phyloP scores from a whole-genome alignment of 108 stramenopile species.

The Cyclotella baltica region DNA sequence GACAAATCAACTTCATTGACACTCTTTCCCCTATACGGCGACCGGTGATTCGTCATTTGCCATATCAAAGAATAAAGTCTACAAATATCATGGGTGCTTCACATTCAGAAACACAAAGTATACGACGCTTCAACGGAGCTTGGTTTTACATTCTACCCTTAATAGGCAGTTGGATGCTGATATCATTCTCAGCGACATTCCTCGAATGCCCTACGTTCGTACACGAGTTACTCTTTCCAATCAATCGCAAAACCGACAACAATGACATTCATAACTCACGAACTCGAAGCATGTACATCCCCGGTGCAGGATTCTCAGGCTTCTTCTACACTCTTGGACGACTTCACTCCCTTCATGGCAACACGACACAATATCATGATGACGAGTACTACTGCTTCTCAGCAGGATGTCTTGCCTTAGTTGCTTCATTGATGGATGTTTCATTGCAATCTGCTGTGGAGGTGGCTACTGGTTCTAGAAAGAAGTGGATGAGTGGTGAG shows the following conservation, averaged over 20 bases:
- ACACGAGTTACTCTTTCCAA: not conserved
- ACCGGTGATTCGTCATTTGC: too few relatives aligned
- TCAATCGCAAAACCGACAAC: not conserved
- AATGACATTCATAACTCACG: not conserved
- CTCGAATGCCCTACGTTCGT: slow-evolving; percentile 1
- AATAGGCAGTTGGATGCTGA: not conserved
- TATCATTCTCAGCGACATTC: not conserved
- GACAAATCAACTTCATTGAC: too few relatives aligned
- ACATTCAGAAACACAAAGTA: not conserved
- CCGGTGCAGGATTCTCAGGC: slow-evolving; percentile 78
- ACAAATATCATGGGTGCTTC: too few relatives aligned
- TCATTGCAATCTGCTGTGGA: slow-evolving; percentile 47
- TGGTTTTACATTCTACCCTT: not conserved
- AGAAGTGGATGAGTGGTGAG: slow-evolving; percentile 56
- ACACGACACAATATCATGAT: not conserved
- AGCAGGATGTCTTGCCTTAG: slow-evolving; percentile 74
- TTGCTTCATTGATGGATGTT: slow-evolving; percentile 43
- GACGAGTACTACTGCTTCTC: slow-evolving; percentile 70
- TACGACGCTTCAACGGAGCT: not conserved
- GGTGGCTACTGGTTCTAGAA: slow-evolving; percentile 52
- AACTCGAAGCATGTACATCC: slow-evolving; percentile 54
- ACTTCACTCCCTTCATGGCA: slow-evolving; percentile 12
- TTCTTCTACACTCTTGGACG: slow-evolving; percentile 81
- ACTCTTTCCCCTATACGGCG: too few relatives aligned
- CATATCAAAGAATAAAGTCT: too few relatives aligned